Evolutionary conservation across 441 rosid genomes (phyloP), one percentile per base, ranked within the genome.

Genomic region (Gossypium aridum): DNA sequence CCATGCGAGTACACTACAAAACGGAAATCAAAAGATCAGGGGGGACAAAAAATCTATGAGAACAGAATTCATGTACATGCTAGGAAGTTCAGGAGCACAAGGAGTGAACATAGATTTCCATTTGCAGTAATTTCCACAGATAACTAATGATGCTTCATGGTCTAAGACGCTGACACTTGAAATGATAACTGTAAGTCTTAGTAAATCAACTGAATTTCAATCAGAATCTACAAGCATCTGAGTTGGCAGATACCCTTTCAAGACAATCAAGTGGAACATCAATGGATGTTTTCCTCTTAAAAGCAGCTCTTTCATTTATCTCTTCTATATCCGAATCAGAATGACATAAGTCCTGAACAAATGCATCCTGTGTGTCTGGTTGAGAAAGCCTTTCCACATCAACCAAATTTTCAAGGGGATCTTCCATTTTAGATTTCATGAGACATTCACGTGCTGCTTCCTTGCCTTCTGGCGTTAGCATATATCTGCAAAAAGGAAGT

Each of bases 401-500:
- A 60, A 81, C 72, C 74, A 79, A 61, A 75, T 63, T 74, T 66
- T 82, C 81, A 43, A 55, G 61, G 60, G 93, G 85, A 79, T 85
- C 85, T 25, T 57, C 74, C 78, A 93, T 70, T 82, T 88, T 88
- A 80, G 99, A 92, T 83, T 94, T 87, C 71, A 69, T 67, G 53
- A 89, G 83, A 80, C 98, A 93, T 60, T 91, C 92, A 23, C 77
- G 83, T 68, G 98, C 98, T 75, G 83, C 87, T 64, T 91, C 92
- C 73, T 70, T 83, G 70, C 99, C 99, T 86, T 87, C 92, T 75
- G 65, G 86, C 67, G 97, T 91, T 80, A 95, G 88, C 98, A 86
- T 95, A 81, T 90, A 95, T 88, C 98, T 95, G 80, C 64, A 68
- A 71, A 55, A 39, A 43, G 73, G 23, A 75, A 34, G 60, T 43